Percentiles rank a stretch among this genome's conserved stretches.
These are phyloP conservation scores for Talaromyces sp. DNA, from an alignment of 2,329 filamentous ascomycete species.

Conservation along the genomic window DNA sequence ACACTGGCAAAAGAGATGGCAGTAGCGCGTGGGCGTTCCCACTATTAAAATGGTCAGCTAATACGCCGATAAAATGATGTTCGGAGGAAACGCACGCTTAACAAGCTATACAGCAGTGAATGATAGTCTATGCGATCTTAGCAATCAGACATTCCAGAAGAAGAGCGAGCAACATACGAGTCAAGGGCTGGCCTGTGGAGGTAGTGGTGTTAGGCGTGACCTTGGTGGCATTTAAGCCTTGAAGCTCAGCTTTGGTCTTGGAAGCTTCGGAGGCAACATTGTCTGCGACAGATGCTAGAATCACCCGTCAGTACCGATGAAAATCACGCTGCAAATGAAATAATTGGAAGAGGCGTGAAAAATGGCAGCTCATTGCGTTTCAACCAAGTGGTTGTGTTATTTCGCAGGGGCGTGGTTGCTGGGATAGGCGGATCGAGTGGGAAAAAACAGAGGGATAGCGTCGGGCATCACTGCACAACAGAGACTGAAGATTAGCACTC, in stretches of 20 bases:
- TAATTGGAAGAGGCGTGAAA: not conserved
- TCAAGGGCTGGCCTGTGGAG: constrained; percentile 57
- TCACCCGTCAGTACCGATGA: constrained; percentile 14
- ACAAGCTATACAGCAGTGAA: constrained; percentile 59
- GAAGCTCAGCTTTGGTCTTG: constrained; percentile 53
- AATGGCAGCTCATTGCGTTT: not conserved
- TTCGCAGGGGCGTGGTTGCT: not conserved
- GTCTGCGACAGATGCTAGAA: constrained; percentile 49
- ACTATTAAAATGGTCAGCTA: constrained; percentile 32
- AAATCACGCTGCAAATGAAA: not conserved
- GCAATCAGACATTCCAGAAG: not conserved
- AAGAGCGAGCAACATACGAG: constrained; percentile 39
- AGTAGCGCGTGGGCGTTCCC: constrained; percentile 61
- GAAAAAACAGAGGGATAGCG: not conserved
- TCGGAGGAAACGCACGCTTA: constrained; percentile 46
- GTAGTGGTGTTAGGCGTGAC: constrained; percentile 49
- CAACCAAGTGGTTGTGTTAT: not conserved
- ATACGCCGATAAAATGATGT: not conserved
- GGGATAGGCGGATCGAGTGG: not conserved
- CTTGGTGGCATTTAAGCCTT: constrained; percentile 48
- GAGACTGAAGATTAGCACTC: constrained; percentile 1
- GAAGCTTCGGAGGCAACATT: constrained; percentile 51
- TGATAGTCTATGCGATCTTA: constrained; percentile 50
- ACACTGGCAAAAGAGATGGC: constrained; percentile 53
- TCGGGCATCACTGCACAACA: constrained; percentile 3